Conservation (phyloP, 768 basidiomycete genomes). For the Xerocomus potaroensis region DNA sequence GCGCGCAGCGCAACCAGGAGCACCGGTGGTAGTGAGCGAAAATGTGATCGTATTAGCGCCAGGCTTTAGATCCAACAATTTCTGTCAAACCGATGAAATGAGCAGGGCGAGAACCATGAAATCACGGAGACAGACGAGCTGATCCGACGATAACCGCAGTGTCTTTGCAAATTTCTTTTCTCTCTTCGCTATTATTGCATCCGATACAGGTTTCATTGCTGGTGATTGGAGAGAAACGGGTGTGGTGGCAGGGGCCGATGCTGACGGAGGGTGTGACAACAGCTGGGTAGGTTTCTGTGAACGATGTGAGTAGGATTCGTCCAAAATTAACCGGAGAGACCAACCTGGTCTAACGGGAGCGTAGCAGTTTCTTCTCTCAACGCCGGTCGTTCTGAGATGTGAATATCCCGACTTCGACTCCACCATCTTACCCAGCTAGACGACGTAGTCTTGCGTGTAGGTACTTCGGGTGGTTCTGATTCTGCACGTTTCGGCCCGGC, state of each 20-base stretch:
- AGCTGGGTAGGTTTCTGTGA: slow-evolving; percentile 13
- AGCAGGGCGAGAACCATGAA: not conserved
- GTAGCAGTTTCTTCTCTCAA: slow-evolving; percentile 24
- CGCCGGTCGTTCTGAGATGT: slow-evolving; percentile 17
- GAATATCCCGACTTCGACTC: slow-evolving; percentile 53
- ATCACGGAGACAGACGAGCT: slow-evolving; percentile 56
- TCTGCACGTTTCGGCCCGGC: slow-evolving; percentile 33
- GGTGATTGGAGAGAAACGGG: slow-evolving; percentile 29
- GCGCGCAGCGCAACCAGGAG: slow-evolving; percentile 81
- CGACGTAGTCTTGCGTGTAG: slow-evolving; percentile 43
- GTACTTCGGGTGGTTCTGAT: slow-evolving; percentile 36
- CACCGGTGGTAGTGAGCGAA: slow-evolving; percentile 80
- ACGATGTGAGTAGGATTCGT: not conserved
- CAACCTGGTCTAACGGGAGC: slow-evolving; percentile 23
- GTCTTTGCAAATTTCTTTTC: slow-evolving; percentile 83
- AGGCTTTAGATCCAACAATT: slow-evolving; percentile 76
- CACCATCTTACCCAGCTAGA: slow-evolving; percentile 86
- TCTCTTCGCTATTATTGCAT: slow-evolving; percentile 5
- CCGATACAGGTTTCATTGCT: slow-evolving; percentile 25
- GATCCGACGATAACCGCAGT: slow-evolving; percentile 87
- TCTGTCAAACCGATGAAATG: slow-evolving; percentile 41
- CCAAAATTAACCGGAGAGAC: not conserved
- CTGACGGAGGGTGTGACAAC: slow-evolving; percentile 25
- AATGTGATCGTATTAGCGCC: slow-evolving; percentile 93
- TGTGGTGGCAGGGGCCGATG: slow-evolving; percentile 44